These are phyloP conservation scores for Paracamarosporium sp. DNA, from an alignment of 2,329 filamentous ascomycete species.

Conservation along the genomic window DNA sequence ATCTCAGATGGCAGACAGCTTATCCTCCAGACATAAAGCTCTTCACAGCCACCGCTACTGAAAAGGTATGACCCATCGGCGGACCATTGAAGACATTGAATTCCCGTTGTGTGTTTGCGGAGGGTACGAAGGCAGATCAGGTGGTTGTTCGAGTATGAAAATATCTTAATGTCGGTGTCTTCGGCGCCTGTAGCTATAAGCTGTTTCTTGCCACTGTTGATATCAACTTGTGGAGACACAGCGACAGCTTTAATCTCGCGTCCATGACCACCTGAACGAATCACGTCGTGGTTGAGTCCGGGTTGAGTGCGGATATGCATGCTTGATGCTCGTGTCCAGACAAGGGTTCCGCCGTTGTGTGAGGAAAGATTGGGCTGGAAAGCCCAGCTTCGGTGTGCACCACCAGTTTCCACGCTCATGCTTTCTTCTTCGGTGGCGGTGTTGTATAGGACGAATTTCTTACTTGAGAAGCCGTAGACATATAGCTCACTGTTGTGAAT, in stretches of 20 bases:
- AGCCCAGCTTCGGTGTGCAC: conserved; percentile 79
- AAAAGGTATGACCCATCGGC: conserved; percentile 72
- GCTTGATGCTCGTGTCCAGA: conserved; percentile 75
- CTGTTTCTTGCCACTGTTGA: conserved; percentile 12
- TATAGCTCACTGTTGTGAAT: conserved; percentile 64
- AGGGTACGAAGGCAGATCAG: conserved; percentile 67
- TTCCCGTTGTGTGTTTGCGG: conserved; percentile 80
- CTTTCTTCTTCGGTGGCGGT: conserved; percentile 73
- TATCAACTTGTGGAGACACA: conserved; percentile 40
- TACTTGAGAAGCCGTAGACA: conserved; percentile 82
- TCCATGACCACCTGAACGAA: conserved; percentile 80
- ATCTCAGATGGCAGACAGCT: conserved; percentile 55
- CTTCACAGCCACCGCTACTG: conserved; percentile 85
- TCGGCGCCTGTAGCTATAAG: conserved; percentile 73
- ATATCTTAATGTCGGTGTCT: conserved; percentile 79
- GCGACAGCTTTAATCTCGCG: conserved; percentile 78
- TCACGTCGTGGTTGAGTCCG: conserved; percentile 50
- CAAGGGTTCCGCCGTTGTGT: conserved; percentile 60
- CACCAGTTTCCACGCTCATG: conserved; percentile 79
- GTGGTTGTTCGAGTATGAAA: conserved; percentile 52
- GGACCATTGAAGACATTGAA: conserved; percentile 83
- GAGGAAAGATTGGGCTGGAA: conserved; percentile 48
- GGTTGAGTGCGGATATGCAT: conserved; percentile 55
- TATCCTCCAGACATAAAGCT: conserved; percentile 85
- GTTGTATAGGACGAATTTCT: conserved; percentile 82